Conservation (phyloP, 2,329 filamentous ascomycete species). For the Alternaria ventricosa region DNA sequence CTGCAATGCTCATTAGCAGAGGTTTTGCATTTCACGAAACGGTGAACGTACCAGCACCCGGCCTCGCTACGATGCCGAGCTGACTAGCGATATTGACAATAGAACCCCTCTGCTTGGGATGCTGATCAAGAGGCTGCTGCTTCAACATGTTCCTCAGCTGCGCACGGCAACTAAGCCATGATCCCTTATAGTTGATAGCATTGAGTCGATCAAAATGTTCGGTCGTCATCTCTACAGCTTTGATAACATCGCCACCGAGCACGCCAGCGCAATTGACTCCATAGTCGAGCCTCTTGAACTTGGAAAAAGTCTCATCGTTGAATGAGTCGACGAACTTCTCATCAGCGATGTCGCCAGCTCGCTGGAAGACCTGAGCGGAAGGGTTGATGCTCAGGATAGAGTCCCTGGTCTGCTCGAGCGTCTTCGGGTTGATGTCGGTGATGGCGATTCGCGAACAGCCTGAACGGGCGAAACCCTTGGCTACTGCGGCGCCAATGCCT, state of each 20-base stretch:
- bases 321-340: conserved; percentile 54
- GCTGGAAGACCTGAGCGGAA: conserved; percentile 40
- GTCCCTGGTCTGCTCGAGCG: conserved; percentile 46
- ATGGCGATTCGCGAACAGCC: conserved; percentile 62
- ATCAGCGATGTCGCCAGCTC: conserved; percentile 59
- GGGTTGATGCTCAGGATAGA: conserved; percentile 27
- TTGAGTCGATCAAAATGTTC: conserved; percentile 62
- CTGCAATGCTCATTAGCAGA: conserved; percentile 36
- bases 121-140: conserved; percentile 56
- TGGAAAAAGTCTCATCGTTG: conserved; percentile 42
- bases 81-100: conserved; percentile 65
- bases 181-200: conserved; percentile 63
- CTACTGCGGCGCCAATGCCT: conserved; percentile 65
- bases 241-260: conserved; percentile 49
- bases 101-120: conserved; percentile 46
- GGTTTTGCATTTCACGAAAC: background rate
- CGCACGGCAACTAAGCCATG: conserved; percentile 63
- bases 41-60: conserved; percentile 28
- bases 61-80: conserved; percentile 51
- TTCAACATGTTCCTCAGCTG: conserved; percentile 59
- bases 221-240: conserved; percentile 56
- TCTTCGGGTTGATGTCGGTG: conserved; percentile 57
- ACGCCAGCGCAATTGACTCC: conserved; percentile 64
- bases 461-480: conserved; percentile 56
- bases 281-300: conserved; percentile 62